Base-by-base conservation (phyloP, 306 rosid genomes). In the Gleditsia sinensis region DNA sequence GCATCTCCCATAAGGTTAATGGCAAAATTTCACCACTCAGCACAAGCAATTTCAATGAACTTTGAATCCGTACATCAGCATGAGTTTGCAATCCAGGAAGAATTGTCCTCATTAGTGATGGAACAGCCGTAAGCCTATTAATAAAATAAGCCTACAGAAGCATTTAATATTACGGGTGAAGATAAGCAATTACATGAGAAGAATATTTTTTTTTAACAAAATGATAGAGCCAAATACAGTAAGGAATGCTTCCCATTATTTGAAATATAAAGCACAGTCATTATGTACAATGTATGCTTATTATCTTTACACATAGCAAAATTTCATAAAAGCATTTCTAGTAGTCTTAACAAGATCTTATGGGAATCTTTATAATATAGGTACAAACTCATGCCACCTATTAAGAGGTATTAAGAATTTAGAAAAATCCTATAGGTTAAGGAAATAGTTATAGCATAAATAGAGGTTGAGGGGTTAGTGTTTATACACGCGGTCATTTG, bases 1-100 rank as follows among this genome's bases (percentile, higher is more conserved):
- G 86, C 50, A 50, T 76, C 74, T 84, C 71, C 96, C 96, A 94
- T 65, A 94, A 78, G 55, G 82, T 40, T 51, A 91, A 68, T 40
- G 96, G 83, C 53, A 94, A 78, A 77, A 64, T 72, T 88, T 94
- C 98, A 23, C 97, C 98, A 42, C 98, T 94, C 16, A 94, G 89
- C 62, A 94, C 88, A 63, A 94, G 89, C 79, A 94, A 75, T 72
- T 87, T 86, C 80, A 94, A 71, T 2, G 94, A 86, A 79, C 74
- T 48, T 66, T 55, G 66, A 78, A 77, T 57, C 66, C 50, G 71
- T 72, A 2, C 48, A 37, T 34, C 61, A 17, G 54, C 69, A 25
- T 32, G 75, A 79, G 72, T 80, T 79, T 75, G 88, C 66, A 88
- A 75, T 65, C 80, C 82, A 64, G 97, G 97, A 87, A 91, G 90